phyloP scores from a whole-genome alignment of 306 rosid genomes.

The Benincasa hispida region DNA sequence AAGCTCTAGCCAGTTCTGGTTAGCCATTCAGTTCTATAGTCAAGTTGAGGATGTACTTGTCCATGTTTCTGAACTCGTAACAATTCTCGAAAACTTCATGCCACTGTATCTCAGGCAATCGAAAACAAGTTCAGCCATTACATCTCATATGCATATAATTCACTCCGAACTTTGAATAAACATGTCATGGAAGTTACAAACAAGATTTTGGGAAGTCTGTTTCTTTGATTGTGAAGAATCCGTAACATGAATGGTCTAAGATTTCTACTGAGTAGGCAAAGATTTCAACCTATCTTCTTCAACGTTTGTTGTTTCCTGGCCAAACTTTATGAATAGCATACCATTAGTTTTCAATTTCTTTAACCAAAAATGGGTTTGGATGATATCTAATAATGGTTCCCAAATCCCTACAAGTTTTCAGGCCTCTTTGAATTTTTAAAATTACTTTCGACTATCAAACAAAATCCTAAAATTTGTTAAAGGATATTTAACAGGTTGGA shows the following conservation, averaged over 20 bases:
- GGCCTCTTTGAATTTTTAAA: neutral
- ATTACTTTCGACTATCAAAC: neutral
- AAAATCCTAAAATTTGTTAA: neutral
- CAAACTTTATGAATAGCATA: neutral
- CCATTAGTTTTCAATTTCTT: neutral
- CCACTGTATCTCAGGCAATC: neutral
- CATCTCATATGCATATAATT: neutral
- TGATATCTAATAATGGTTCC: neutral
- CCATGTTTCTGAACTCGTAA: neutral
- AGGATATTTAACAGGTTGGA: neutral
- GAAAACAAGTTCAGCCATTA: neutral
- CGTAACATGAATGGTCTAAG: neutral
- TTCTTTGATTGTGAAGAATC: neutral
- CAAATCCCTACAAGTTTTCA: neutral
- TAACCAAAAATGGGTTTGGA: neutral
- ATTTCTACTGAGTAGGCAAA: neutral
- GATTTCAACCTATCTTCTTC: neutral
- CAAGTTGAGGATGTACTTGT: neutral
- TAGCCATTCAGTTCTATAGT: neutral
- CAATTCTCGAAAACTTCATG: neutral
- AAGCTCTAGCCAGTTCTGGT: neutral
- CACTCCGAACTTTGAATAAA: neutral
- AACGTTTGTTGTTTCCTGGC: neutral
- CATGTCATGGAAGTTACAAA: neutral
- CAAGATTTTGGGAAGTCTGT: neutral